These are phyloP conservation scores for Puccinia horiana DNA, from an alignment of 1,284 basidiomycete genomes.

Conservation along the genomic window DNA sequence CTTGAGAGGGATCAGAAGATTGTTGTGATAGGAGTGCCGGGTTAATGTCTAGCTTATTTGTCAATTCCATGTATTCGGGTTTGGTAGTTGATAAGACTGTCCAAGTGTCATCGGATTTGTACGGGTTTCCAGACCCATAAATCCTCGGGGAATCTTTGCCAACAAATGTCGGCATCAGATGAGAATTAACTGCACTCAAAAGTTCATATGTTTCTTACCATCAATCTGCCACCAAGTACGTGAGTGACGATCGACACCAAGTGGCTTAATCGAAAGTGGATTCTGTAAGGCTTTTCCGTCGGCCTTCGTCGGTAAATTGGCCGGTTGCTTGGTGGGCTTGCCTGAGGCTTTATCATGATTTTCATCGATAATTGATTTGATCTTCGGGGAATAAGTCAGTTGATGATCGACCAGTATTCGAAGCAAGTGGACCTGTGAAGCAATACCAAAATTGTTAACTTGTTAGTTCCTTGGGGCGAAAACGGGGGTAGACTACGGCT, in stretches of 20 bases:
- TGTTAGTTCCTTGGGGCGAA: neutral
- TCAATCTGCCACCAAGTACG: constrained; percentile 50
- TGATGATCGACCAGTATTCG: constrained; percentile 45
- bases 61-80: constrained; percentile 19
- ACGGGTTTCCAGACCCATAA: constrained; percentile 47
- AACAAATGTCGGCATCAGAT: neutral
- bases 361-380: constrained; percentile 38
- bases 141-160: constrained; percentile 44
- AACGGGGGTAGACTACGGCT: neutral
- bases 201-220: constrained; percentile 21
- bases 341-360: constrained; percentile 35
- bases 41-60: constrained; percentile 15
- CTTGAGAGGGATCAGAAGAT: neutral
- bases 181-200: neutral
- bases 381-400: constrained; percentile 43
- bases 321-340: constrained; percentile 36
- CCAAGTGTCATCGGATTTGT: constrained; percentile 30
- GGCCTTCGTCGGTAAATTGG: neutral
- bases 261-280: constrained; percentile 36
- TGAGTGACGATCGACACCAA: constrained; percentile 42
- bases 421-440: constrained; percentile 39
- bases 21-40: neutral
- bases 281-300: constrained; percentile 32
- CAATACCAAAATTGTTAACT: neutral
- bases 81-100: constrained; percentile 33